Evolutionary conservation across 345 rosid genomes (phyloP), one percentile per base, ranked within the genome.

Genomic region (Melaleuca alternifolia): DNA sequence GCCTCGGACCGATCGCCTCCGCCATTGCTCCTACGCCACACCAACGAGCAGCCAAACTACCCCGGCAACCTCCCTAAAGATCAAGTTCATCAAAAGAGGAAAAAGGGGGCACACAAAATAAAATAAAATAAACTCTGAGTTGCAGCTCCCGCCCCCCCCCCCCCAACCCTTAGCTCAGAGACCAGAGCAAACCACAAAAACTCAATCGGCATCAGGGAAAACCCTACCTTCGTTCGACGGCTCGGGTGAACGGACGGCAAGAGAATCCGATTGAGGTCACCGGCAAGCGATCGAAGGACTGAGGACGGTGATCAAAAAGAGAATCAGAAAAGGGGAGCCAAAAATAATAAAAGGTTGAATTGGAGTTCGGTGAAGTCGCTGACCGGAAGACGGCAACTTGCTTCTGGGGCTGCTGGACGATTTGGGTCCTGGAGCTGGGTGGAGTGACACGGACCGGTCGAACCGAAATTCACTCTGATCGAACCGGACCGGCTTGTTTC

Each of bases 1-100:
- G 82, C 86, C 84, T 87, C 28, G 86, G 88, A 52, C 88, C 88
- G 46, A 87, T 54, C 81, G 76, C 24, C 50, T 84, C 81, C 23
- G 84, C 84, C 88, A 87, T 84, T 41, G n/a, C n/a, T 41, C 48
- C 50, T 41, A 62, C 15, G 65, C 50, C 41, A 44, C 28, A 51
- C 26, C 24, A 82, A 82, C 84, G 7, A 83, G 65, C 48, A 10
- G 30, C 44, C 79, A 26, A 1, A 51, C 48, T 37, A 48, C 46
- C 87, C 23, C 87, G 21, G 21, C 83, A 79, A n/a, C 46, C 65
- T 7, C 51, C 75, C 54, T 26, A 53, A 54, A 59, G 30, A n/a
- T 44, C 50, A 37, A 56, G 26, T 28, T 65, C 20, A 37, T 13
- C 61, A 44, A 28, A 56, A 21, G 28, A 26, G 14, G 21, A 41